A percentile compares a stretch with the other conserved stretches of the same genome.
These are phyloP conservation scores for Zasmidium angulare DNA, from an alignment of 2,329 filamentous ascomycete genomes.

Conservation along the genomic window DNA sequence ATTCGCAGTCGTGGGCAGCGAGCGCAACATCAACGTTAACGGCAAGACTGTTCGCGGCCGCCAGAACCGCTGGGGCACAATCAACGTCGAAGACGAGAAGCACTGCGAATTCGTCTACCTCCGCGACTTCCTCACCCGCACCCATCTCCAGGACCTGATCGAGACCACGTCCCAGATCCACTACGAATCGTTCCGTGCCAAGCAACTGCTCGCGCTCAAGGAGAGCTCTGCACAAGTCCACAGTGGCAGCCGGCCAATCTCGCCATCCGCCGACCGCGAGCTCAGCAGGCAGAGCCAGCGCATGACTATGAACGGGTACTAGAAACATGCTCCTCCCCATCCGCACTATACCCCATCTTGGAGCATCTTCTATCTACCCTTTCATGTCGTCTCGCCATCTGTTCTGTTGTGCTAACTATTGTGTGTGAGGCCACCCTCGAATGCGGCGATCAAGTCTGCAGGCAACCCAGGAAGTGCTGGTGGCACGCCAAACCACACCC, in stretches of 20 bases:
- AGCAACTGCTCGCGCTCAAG: conserved; percentile 96
- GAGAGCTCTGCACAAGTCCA: conserved; percentile 88
- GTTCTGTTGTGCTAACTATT: conserved; percentile 17
- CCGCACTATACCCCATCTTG: conserved; percentile 16
- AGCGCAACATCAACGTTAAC: conserved; percentile 96
- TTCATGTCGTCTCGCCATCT: conserved; percentile 10
- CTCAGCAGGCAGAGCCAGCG: conserved; percentile 95
- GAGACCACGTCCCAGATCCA: conserved; percentile 99
- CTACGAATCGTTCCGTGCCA: conserved; percentile 98
- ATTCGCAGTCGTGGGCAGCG: conserved; percentile 95
- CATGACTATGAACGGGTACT: conserved; percentile 99
- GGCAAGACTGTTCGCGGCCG: conserved; percentile 91
- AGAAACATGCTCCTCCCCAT: conserved; percentile 39
- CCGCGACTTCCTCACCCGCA: conserved; percentile 96
- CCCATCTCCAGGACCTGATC: conserved; percentile 96
- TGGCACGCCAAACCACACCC: conserved; percentile 8
- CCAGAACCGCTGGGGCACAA: conserved; percentile 98
- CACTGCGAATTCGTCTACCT: conserved; percentile 99
- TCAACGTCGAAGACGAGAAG: conserved; percentile 99
- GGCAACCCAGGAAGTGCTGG: conserved; percentile 1
- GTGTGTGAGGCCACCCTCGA: not conserved
- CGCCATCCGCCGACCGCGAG: conserved; percentile 89
- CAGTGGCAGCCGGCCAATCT: conserved; percentile 75
- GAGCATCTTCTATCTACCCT: conserved; percentile 21
- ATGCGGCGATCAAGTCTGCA: conserved; percentile 4